A percentile compares a stretch with the other conserved stretches of the same genome.
Evolutionary conservation across 2,329 filamentous ascomycete genomes (phyloP).

Genomic region (Stylonectria norvegica): DNA sequence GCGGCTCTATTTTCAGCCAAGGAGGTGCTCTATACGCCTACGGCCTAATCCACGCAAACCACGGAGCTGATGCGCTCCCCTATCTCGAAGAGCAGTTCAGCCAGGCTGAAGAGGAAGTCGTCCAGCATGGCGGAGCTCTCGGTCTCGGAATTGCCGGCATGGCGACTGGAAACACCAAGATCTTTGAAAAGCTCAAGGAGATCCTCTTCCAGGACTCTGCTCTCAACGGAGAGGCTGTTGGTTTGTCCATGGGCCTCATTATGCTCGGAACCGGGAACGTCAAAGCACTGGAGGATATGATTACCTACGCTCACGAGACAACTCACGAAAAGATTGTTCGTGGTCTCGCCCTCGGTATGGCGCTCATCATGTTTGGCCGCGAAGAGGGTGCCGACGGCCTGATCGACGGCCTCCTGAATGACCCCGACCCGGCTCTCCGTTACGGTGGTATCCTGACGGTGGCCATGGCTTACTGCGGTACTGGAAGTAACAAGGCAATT

Average conservation of each 20-base stretch:
- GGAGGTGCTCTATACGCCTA: constrained; percentile 94
- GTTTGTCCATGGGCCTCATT: constrained; percentile 92
- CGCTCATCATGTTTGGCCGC: constrained; percentile 94
- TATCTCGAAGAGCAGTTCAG: constrained; percentile 75
- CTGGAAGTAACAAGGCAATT: constrained; percentile 97
- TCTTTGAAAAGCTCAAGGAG: constrained; percentile 86
- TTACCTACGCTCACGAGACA: constrained; percentile 94
- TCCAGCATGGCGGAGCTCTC: constrained; percentile 93
- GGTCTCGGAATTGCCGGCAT: constrained; percentile 96
- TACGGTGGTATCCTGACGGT: constrained; percentile 99
- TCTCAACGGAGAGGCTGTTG: constrained; percentile 94
- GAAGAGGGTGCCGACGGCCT: constrained; percentile 94
- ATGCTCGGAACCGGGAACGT: constrained; percentile 98
- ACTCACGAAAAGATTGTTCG: constrained; percentile 99
- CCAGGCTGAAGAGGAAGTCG: constrained; percentile 80
- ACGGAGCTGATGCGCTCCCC: constrained; percentile 83
- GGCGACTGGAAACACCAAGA: constrained; percentile 86
- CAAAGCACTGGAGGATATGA: constrained; percentile 92
- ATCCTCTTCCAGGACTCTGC: constrained; percentile 93
- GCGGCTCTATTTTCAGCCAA: constrained; percentile 90
- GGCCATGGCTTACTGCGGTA: constrained; percentile 93
- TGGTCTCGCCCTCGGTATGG: constrained; percentile 93
- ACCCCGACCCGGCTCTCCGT: constrained; percentile 87
- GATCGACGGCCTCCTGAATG: constrained; percentile 87
- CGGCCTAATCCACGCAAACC: constrained; percentile 94